Conservation (phyloP, 345 rosid species). For the Eucalyptus polybractea region DNA sequence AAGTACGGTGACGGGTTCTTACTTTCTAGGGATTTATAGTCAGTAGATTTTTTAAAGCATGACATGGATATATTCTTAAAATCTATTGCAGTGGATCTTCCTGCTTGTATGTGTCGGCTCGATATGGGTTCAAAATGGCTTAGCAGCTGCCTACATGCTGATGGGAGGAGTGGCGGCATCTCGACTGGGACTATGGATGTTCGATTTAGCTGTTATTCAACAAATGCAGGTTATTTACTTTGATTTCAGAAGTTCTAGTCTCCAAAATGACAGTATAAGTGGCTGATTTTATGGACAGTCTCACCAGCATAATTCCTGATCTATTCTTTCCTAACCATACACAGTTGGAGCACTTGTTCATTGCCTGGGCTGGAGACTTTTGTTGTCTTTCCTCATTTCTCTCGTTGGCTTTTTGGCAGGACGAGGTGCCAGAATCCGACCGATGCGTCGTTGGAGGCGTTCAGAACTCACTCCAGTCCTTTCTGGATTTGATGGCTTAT, state of each 20-base stretch:
- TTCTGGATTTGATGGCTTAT: slow-evolving; percentile 49
- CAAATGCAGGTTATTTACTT: slow-evolving; percentile 65
- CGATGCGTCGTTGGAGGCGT: slow-evolving; percentile 89
- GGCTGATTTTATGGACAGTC: background rate
- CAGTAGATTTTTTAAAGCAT: too few species aligned
- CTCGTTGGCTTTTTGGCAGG: slow-evolving; percentile 12
- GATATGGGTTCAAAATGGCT: slow-evolving; percentile 25
- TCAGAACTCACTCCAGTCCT: slow-evolving; percentile 83
- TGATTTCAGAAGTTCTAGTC: background rate
- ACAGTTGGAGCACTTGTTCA: background rate
- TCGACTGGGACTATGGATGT: slow-evolving; percentile 88
- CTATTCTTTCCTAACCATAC: background rate
- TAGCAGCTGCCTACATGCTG: slow-evolving; percentile 25
- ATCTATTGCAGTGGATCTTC: slow-evolving; percentile 46
- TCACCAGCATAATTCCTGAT: background rate
- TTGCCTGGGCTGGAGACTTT: background rate
- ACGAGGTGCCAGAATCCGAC: slow-evolving; percentile 65
- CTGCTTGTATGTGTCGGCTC: slow-evolving; percentile 57
- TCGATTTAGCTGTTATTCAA: slow-evolving; percentile 67
- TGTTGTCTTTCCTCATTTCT: background rate
- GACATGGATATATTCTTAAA: too few species aligned
- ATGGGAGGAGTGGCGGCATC: slow-evolving; percentile 85
- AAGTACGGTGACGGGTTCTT: background rate
- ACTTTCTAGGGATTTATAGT: too few species aligned
- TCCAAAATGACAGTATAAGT: background rate